Evolutionary conservation across 192 early-diverging fungal genomes (phyloP), one percentile per base, ranked within the genome.

Genomic region (Linnemannia hyalina): DNA sequence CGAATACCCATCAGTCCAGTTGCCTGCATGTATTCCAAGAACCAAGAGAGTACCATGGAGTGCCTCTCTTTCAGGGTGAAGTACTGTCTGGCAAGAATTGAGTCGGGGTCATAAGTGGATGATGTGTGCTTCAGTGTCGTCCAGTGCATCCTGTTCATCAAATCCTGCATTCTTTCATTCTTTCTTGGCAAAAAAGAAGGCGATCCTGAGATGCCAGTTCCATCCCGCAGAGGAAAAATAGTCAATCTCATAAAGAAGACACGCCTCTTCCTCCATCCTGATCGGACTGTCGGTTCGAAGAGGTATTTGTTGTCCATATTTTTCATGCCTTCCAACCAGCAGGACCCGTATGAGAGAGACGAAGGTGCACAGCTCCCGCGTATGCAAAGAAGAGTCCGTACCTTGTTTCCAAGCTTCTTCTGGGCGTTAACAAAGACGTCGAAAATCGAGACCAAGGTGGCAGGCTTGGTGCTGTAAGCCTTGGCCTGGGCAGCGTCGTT

Each of bases 371-470:
- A 3, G 49, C 18, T 52, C 18, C 49, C 16, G 47, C 15, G 49
- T 52, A 20, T 22, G 18, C 15, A 52, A 20, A 18, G 47, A 18
- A 9, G 16, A 40, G 35, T 41, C 60, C 65, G 42, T 88, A 89
- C 85, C 83, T 88, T 82, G 73, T 65, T 77, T 29, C 83, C 88
- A 79, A 93, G 80, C 87, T 93, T 95, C 83, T 95, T 93, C 88
- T 97, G 94, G 23, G 97, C 97, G 63, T 94, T 95, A 49, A 96
- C 87, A 83, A 96, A 98, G 36, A 97, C 94, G 54, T 98, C 96
- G 90, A 99, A 99, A 81, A 99, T 95, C 69, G 93, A 93, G 70
- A 91, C 89, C 18, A 99, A 92, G 46, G 90, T 94, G 54, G 93
- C 92, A 42, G 98, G 97, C 89, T 97, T 97, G 81, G 97, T 98